These are phyloP conservation scores for Naganishia randhawae DNA, from an alignment of 768 basidiomycete genomes.

Conservation along the genomic window DNA sequence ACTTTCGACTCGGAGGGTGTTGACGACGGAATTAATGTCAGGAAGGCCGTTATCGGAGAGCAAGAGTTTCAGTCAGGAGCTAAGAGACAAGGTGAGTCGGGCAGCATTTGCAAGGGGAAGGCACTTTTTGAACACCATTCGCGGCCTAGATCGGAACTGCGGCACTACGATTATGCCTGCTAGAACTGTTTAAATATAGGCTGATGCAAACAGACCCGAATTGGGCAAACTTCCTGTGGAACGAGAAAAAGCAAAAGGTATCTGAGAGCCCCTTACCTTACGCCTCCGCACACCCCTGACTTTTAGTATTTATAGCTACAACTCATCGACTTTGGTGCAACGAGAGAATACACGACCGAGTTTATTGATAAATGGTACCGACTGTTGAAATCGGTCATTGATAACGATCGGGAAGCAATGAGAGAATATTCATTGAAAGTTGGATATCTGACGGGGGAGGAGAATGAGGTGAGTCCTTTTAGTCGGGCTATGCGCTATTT, in stretches of 20 bases:
- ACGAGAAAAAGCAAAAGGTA: conserved; percentile 63
- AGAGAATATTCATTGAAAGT: conserved; percentile 70
- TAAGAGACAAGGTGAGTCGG: conserved; percentile 65
- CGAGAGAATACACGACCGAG: conserved; percentile 72
- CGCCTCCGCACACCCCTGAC: not conserved
- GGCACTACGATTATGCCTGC: conserved; percentile 78
- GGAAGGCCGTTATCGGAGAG: conserved; percentile 77
- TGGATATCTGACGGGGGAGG: conserved; percentile 85
- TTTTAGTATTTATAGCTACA: conserved; percentile 58
- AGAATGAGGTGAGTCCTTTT: conserved; percentile 63
- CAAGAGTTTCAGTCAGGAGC: conserved; percentile 55
- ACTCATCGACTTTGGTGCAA: conserved; percentile 94
- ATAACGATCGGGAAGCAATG: conserved; percentile 65
- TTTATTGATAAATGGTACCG: conserved; percentile 86
- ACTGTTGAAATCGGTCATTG: conserved; percentile 75
- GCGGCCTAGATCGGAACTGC: conserved; percentile 68
- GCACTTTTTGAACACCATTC: not conserved
- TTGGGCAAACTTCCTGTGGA: conserved; percentile 96
- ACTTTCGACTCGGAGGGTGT: conserved; percentile 71
- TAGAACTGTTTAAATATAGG: conserved; percentile 83
- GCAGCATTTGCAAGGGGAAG: not conserved
- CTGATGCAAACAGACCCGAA: conserved; percentile 99
- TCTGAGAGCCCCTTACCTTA: not conserved
- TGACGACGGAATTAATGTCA: conserved; percentile 81
- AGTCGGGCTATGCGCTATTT: not conserved